These are phyloP conservation scores for Leishmania mexicana DNA, from an alignment of 208 protist genomes.

Conservation along the genomic window DNA sequence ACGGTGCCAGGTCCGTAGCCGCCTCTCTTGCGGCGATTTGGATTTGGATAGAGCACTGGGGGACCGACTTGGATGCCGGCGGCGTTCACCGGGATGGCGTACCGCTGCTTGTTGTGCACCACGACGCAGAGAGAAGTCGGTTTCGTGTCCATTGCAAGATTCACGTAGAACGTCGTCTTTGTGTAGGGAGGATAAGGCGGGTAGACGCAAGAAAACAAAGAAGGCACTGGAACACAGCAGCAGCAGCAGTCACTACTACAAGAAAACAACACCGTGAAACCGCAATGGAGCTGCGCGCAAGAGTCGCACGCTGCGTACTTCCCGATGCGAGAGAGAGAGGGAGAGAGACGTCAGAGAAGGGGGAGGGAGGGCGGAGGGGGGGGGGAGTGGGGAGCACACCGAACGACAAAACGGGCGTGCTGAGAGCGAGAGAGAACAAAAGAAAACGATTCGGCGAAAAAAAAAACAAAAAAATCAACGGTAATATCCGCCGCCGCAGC, in stretches of 20 bases:
- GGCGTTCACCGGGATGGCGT: slow-evolving; percentile 13
- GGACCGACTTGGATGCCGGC: slow-evolving; percentile 11
- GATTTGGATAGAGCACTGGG: slow-evolving; percentile 5
- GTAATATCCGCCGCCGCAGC: too few relatives aligned
- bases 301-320: neutral
- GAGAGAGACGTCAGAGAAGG: neutral
- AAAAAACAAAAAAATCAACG: too few relatives aligned
- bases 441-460: too few relatives aligned
- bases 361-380: too few relatives aligned
- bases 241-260: neutral
- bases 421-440: too few relatives aligned
- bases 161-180: neutral
- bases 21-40: slow-evolving; percentile 7
- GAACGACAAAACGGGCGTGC: too few relatives aligned
- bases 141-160: neutral
- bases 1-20: slow-evolving; percentile 23
- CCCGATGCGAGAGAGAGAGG: neutral
- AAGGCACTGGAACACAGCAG: neutral
- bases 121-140: slow-evolving; percentile 7
- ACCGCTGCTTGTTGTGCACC: slow-evolving; percentile 16
- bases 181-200: neutral
- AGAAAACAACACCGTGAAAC: neutral
- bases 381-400: too few relatives aligned
- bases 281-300: neutral
- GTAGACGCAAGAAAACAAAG: neutral